Evolutionary conservation across 2,329 filamentous ascomycete species (phyloP).

Genomic region (Aspergillus persii): DNA sequence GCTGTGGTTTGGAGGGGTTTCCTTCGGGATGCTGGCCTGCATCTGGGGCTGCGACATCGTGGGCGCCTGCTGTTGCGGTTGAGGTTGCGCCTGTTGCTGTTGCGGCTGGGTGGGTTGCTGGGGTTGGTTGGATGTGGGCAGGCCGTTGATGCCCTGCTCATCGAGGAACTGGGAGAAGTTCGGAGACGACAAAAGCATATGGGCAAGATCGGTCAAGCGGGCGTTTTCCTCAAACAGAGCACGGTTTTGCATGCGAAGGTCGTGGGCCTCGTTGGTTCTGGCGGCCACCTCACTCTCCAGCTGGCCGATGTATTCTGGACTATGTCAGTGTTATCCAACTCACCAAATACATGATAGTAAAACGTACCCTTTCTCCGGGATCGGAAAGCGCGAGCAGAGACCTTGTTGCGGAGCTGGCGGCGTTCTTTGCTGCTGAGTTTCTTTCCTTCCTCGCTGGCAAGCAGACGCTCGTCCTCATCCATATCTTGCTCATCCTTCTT

Average conservation of each 20-base stretch:
- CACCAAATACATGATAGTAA: neutral
- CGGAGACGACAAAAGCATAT: constrained; percentile 75
- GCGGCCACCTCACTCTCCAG: constrained; percentile 84
- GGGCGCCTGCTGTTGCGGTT: constrained; percentile 36
- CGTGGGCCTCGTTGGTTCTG: constrained; percentile 79
- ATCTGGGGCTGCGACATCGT: constrained; percentile 38
- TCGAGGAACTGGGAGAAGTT: constrained; percentile 81
- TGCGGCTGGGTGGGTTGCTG: constrained; percentile 43
- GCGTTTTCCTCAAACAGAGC: constrained; percentile 82
- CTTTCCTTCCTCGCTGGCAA: constrained; percentile 98
- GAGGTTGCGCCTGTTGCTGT: constrained; percentile 37
- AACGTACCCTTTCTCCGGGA: constrained; percentile 92
- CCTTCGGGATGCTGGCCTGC: constrained; percentile 60
- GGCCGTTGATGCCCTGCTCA: constrained; percentile 62
- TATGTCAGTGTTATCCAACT: constrained; percentile 48
- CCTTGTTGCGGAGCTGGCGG: constrained; percentile 96
- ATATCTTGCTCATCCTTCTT: constrained; percentile 98
- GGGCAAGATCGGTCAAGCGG: constrained; percentile 72
- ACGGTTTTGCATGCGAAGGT: constrained; percentile 76
- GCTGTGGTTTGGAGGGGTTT: constrained; percentile 60
- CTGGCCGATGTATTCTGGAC: constrained; percentile 90
- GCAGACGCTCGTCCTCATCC: constrained; percentile 92
- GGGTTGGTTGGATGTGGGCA: constrained; percentile 36
- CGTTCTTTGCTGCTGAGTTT: constrained; percentile 98
- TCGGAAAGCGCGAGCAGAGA: constrained; percentile 94